These are phyloP conservation scores for Penicillium paneum DNA, from an alignment of 2,329 filamentous ascomycete species.

Conservation along the genomic window DNA sequence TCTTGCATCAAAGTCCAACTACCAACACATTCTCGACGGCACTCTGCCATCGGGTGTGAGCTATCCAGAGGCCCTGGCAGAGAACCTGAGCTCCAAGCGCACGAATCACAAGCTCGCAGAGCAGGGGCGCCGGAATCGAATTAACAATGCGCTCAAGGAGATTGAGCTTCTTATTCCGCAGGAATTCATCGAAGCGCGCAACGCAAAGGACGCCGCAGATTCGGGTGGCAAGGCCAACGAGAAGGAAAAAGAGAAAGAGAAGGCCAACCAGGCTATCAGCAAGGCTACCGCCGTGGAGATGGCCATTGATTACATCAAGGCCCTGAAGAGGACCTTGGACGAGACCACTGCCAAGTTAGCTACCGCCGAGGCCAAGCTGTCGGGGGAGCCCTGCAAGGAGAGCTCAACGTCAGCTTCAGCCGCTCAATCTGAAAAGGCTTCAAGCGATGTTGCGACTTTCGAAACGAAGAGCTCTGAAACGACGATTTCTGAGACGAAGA, in stretches of 20 bases:
- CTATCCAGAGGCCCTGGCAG: slow-evolving; percentile 86
- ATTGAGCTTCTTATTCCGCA: slow-evolving; percentile 82
- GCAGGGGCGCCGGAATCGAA: slow-evolving; percentile 89
- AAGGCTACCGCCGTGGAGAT: slow-evolving; percentile 98
- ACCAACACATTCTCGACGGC: slow-evolving; percentile 94
- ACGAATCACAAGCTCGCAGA: slow-evolving; percentile 98
- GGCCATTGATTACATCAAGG: slow-evolving; percentile 92
- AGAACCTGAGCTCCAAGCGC: slow-evolving; percentile 90
- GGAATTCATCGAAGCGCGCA: slow-evolving; percentile 43
- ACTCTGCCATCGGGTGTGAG: slow-evolving; percentile 85
- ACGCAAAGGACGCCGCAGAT: slow-evolving; percentile 37
- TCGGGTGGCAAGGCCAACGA: slow-evolving; percentile 42
- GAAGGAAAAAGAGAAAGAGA: slow-evolving; percentile 49
- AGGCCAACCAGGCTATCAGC: slow-evolving; percentile 63
- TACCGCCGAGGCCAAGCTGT: slow-evolving; percentile 55
- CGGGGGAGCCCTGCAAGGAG: neutral
- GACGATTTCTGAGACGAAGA: neutral
- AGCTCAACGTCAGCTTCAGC: neutral
- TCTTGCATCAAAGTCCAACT: slow-evolving; percentile 92
- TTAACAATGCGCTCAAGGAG: slow-evolving; percentile 88
- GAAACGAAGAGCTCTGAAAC: neutral
- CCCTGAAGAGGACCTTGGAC: slow-evolving; percentile 69
- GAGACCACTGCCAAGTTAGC: slow-evolving; percentile 63
- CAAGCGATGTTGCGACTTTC: neutral
- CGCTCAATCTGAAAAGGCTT: neutral